Evolutionary conservation across 2,329 filamentous ascomycete species (phyloP), one percentile per base, ranked within the genome.

Genomic region (Talaromyces islandicus): DNA sequence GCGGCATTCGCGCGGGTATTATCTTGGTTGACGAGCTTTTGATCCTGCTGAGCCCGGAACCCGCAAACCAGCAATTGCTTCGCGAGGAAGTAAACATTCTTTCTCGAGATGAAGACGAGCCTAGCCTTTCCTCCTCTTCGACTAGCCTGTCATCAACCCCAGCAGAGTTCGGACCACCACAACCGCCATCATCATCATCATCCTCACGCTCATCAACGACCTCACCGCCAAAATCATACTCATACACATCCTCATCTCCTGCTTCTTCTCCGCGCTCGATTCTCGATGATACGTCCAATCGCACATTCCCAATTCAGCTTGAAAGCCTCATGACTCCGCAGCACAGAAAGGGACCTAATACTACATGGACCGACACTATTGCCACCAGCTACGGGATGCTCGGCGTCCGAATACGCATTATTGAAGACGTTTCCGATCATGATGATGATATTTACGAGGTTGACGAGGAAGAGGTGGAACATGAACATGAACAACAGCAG

Each of bases 321-420:
- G 48, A 61, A 29, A 58, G 55, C 38, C 25, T 61, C 21, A 61
- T 58, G 46, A 54, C 46, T 10, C 46, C 59, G 29, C 30, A 54
- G 7, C 10, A 43, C 24, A 29, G 53, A 9, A 25, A 54, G 25
- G 38, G 27, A 2, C 59, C 57, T 6, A 61, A 53, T 24, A 56
- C 58, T 1, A 46, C 60, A 5, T 64, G 60, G 60, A 60, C 60
- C 56, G 64, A 64, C 50, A 50, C 54, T 7, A 60, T 65, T 29
- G 54, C 50, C 17, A 60, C 62, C 54, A 63, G 61, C 30, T 62
- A 64, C 57, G 63, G 64, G 3, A 60, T 65, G 61, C 29, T 63
- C 9, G 59, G 59, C 17, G 59, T 61, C 3, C 30, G 58, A 4
- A 55, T 59, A 35, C 51, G 54, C 6, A 41, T 59, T 38, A 24